Evolutionary conservation across 2,329 filamentous ascomycete species (phyloP), one percentile per base, ranked within the genome.

Genomic region (Aureobasidium mangrovei): DNA sequence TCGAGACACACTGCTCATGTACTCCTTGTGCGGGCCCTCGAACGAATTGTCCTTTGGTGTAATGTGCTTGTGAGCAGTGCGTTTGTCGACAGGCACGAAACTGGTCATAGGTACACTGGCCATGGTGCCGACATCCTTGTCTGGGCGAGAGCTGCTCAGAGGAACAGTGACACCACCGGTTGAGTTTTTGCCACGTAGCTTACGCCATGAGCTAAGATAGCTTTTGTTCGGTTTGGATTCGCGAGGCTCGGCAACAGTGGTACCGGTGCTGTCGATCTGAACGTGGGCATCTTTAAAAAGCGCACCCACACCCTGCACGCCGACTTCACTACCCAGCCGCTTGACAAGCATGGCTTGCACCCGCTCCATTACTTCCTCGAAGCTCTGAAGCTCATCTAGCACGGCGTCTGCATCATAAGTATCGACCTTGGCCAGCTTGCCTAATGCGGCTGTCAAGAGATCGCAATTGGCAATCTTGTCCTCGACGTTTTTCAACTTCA

Each of bases 391-490:
- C 69, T 98, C 93, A 62, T 95, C 90, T 12, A 95, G 76, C 24
- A 97, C 83, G 0, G 90, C 88, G 65, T 96, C 91, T 0, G 91
- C 91, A 66, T 98, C 91, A 58, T 83, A 85, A 0, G 86, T 93
- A 63, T 98, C 89, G 0, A 95, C 90, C 58, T 83, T 80, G 5
- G 84, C 82, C 35, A 98, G 78, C n/a, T 63, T 65, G 7, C 66
- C 67, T 31, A 98, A 74, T 7, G 91, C 91, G 1, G 91, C 89
- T 1, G 91, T 97, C 47, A 98, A 78, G 49, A 89, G 78, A 68
- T 98, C 93, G 67, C 91, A 96, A 59, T 90, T 89, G 9, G 88
- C 81, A 53, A 96, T 84, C 73, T 98, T 98, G 63, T 98, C 93
- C 60, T 98, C 93, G 0, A 97, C 66, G 33, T 84, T 85, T 71